phyloP scores from a whole-genome alignment of 352 stramenopile species.

The Phytophthora boehmeriae region DNA sequence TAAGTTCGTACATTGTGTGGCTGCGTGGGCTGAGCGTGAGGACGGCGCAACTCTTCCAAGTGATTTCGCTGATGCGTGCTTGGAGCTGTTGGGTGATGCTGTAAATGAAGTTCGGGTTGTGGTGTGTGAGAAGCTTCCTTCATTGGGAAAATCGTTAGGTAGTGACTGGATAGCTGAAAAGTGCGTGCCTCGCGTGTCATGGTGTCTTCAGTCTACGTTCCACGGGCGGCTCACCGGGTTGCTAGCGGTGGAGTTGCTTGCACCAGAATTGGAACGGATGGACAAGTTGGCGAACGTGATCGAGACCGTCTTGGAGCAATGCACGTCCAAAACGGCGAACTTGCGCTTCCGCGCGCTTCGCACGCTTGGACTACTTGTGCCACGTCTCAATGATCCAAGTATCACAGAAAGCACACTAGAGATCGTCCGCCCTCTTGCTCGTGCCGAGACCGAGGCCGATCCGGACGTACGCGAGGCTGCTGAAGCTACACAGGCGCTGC shows the following conservation, averaged over 20 bases:
- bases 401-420: conserved; percentile 77
- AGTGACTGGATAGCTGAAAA: conserved; percentile 79
- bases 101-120: conserved; percentile 78
- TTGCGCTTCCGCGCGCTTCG: conserved; percentile 82
- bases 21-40: conserved; percentile 73
- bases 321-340: conserved; percentile 81
- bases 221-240: conserved; percentile 74
- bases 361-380: conserved; percentile 67
- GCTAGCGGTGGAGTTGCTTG: conserved; percentile 68
- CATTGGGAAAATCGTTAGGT: conserved; percentile 73
- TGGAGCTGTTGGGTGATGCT: conserved; percentile 69
- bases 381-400: conserved; percentile 65
- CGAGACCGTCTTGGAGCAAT: conserved; percentile 72
- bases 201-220: conserved; percentile 78
- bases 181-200: conserved; percentile 59
- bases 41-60: conserved; percentile 60
- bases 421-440: conserved; percentile 71
- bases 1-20: conserved; percentile 87
- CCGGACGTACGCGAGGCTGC: conserved; percentile 80
- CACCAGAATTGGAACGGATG: conserved; percentile 60
- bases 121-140: conserved; percentile 66
- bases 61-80: conserved; percentile 74
- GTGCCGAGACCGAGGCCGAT: conserved; percentile 66
- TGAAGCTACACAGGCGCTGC: conserved; percentile 49
- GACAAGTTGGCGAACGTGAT: conserved; percentile 76